Evolutionary conservation across 257 asterid species (phyloP).

Genomic region (Forsythia suspensa): DNA sequence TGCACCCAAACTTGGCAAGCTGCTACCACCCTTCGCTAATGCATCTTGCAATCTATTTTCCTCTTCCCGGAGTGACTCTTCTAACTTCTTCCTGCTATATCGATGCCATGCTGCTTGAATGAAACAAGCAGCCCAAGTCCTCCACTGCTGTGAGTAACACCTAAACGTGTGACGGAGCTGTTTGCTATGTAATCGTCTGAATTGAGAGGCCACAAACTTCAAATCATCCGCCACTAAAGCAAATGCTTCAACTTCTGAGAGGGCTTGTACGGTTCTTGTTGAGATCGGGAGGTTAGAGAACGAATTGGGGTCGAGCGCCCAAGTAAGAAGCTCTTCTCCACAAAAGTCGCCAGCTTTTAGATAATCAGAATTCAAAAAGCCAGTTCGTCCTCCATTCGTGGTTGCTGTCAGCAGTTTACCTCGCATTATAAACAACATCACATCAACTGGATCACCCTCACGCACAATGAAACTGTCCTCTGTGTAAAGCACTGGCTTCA

Average conservation of each 20-base stretch:
- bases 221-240: conserved; percentile 85
- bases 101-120: conserved; percentile 96
- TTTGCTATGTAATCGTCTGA: conserved; percentile 81
- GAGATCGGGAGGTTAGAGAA: conserved; percentile 91
- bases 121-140: conserved; percentile 97
- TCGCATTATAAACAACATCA: conserved; percentile 89
- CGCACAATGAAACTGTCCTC: conserved; percentile 87
- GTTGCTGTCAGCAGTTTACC: conserved; percentile 77
- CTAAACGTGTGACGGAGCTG: conserved; percentile 93
- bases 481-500: conserved; percentile 82
- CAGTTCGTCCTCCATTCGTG: conserved; percentile 93
- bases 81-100: conserved; percentile 69
- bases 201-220: conserved; percentile 91
- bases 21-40: conserved; percentile 56
- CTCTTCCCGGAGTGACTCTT: conserved; percentile 78
- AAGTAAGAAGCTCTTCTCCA: conserved; percentile 97
- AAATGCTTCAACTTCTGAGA: conserved; percentile 96
- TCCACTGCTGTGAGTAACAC: conserved; percentile 95
- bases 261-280: conserved; percentile 88
- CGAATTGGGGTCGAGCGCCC: conserved; percentile 92
- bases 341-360: conserved; percentile 94
- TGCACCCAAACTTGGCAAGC: conserved; percentile 83
- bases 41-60: conserved; percentile 78
- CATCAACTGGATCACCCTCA: conserved; percentile 98
- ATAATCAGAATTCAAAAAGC: conserved; percentile 76